phyloP scores from a whole-genome alignment of 768 basidiomycete genomes.

The Termitomyces sp. region DNA sequence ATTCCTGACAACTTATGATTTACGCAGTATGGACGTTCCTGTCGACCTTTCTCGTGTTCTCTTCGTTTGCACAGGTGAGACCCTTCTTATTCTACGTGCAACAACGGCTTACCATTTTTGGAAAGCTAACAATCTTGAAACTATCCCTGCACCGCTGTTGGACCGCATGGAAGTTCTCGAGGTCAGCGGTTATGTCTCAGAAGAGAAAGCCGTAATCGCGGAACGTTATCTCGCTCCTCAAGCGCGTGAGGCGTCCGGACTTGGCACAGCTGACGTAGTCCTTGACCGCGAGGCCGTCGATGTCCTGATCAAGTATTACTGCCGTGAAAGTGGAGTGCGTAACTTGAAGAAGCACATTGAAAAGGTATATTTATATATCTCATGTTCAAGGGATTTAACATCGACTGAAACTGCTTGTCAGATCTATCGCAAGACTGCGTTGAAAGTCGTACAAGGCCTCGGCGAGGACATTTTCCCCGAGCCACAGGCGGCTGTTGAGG shows the following conservation, averaged over 20 bases:
- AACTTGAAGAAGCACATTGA: conserved; percentile 99
- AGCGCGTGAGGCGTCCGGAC: conserved; percentile 85
- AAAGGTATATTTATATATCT: conserved; percentile 51
- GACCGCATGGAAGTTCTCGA: conserved; percentile 97
- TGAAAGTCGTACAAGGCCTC: conserved; percentile 86
- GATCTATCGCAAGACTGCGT: conserved; percentile 96
- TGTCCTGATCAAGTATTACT: conserved; percentile 92
- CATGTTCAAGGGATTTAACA: background rate
- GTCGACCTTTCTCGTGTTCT: conserved; percentile 94
- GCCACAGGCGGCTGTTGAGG: conserved; percentile 26
- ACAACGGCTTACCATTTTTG: background rate
- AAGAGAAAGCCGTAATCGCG: conserved; percentile 88
- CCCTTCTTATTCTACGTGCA: background rate
- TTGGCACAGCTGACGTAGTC: conserved; percentile 79
- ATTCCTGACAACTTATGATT: conserved; percentile 5
- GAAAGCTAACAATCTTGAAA: conserved; percentile 84
- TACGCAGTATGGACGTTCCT: conserved; percentile 85
- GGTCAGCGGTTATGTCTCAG: conserved; percentile 91
- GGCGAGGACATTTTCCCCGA: conserved; percentile 86
- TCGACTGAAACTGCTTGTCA: conserved; percentile 22
- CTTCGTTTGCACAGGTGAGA: conserved; percentile 80
- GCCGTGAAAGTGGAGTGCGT: conserved; percentile 93
- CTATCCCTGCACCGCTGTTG: conserved; percentile 88
- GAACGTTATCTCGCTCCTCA: conserved; percentile 87
- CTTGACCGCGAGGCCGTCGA: conserved; percentile 78